Evolutionary conservation across 192 early-diverging fungal genomes (phyloP).

Genomic region (Oehlia diaphana): DNA sequence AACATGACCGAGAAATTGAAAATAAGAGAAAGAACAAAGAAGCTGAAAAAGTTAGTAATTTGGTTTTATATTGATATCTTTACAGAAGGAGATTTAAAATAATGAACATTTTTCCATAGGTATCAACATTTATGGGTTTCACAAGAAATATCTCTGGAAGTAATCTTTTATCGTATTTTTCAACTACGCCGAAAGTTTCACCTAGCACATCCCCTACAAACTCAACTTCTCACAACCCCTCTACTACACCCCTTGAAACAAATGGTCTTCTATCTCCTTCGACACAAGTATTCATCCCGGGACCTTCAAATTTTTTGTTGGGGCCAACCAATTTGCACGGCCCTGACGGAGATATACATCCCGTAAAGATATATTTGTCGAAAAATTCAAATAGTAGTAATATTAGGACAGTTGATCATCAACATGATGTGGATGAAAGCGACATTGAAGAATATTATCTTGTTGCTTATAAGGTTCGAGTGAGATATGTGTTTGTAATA

Average conservation of each 20-base stretch:
- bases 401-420: neutral
- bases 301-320: constrained; percentile 18
- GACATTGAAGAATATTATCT: constrained; percentile 21
- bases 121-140: constrained; percentile 13
- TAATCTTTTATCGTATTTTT: constrained; percentile 24
- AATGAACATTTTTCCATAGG: neutral
- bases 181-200: neutral
- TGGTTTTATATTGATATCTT: neutral
- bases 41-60: constrained; percentile 15
- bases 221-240: neutral
- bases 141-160: constrained; percentile 8
- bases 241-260: neutral
- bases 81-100: neutral
- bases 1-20: constrained; percentile 6
- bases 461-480: constrained; percentile 21
- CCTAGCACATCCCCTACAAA: neutral
- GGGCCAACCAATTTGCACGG: constrained; percentile 4
- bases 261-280: neutral
- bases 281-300: neutral
- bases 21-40: constrained; percentile 18
- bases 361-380: constrained; percentile 2
- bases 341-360: neutral
- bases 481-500: neutral
- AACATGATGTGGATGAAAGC: neutral
- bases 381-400: neutral